phyloP scores from a whole-genome alignment of 1,284 basidiomycete species.

The Pisolithus thermaeus region DNA sequence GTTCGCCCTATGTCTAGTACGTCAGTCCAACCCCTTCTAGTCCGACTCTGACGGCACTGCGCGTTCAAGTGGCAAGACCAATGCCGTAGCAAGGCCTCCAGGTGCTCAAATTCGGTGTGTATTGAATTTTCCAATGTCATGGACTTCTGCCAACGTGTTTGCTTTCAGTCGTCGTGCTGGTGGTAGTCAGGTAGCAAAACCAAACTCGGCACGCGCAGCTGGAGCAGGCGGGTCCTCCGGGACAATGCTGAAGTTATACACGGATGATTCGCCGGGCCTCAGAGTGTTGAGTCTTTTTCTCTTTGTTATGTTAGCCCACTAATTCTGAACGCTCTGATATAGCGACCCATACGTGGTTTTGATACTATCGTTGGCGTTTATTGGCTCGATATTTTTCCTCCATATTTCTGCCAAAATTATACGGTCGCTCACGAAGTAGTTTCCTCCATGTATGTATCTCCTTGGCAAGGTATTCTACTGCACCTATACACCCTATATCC shows the following conservation, averaged over 20 bases:
- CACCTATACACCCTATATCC: too few species aligned
- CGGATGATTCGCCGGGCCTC: conserved; percentile 93
- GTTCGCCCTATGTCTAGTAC: not conserved
- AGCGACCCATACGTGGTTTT: conserved; percentile 98
- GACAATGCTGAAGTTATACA: conserved; percentile 99
- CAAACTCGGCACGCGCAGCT: conserved; percentile 87
- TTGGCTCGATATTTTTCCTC: conserved; percentile 98
- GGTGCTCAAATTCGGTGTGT: conserved; percentile 75
- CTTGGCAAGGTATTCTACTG: too few species aligned
- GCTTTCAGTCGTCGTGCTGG: conserved; percentile 70
- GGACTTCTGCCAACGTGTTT: not conserved
- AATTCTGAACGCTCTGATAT: conserved; percentile 14
- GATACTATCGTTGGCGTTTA: conserved; percentile 95
- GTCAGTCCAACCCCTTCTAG: conserved; percentile 26
- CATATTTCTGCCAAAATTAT: conserved; percentile 97
- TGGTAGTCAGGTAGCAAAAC: conserved; percentile 62
- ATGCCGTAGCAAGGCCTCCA: conserved; percentile 61
- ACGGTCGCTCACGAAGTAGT: conserved; percentile 75
- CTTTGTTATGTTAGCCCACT: conserved; percentile 4
- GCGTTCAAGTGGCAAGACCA: conserved; percentile 35
- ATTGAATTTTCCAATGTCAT: not conserved
- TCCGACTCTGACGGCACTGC: conserved; percentile 59
- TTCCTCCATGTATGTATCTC: conserved; percentile 1
- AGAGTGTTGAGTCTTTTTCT: conserved; percentile 72
- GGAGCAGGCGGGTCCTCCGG: conserved; percentile 95